Base-by-base conservation (phyloP, 371 early-diverging fungal genomes). In the Mucor circinelloides region DNA sequence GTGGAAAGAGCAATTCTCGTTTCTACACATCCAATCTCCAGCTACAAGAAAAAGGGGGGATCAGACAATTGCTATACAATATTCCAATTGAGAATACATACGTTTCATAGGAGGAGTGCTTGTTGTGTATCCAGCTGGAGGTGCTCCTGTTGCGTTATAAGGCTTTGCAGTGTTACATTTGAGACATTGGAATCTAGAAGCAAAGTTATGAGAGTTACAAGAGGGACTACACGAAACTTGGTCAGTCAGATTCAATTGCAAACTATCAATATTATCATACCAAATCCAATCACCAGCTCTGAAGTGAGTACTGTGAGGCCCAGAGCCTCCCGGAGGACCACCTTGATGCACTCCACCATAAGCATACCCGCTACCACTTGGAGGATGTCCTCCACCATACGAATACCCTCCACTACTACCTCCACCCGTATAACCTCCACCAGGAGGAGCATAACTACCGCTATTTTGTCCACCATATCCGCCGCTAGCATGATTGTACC, bases 271-370 rank as follows among this genome's bases (percentile, higher is more conserved):
- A 17, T 34, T 7, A 13, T 54, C 71, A 70, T 76, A 78, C 81
- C 87, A 89, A 63, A 76, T 79, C 89, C 89, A 89, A 73, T 89
- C 90, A 15, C 90, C 90, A 12, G 87, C 78, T 40, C 89, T 80
- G 71, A 87, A 88, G 7, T 80, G 77, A 48, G 80, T 75, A 38
- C 62, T 62, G 32, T 71, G 62, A 59, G 71, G 70, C 2, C 66
- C 71, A 66, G 50, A 50, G 3, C 67, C 55, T 50, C 64, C 69
- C 44, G 68, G 50, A 30, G 69, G 57, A 4, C 68, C 68, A 58
- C 68, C 67, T 58, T 66, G 65, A 59, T 78, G 71, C 31, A 72
- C 75, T 55, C 66, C 69, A 38, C 77, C 70, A 61, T 74, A 69
- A 50, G 65, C 58, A 58, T 64, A 57, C 55, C 68, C 64, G 36